These are phyloP conservation scores for Hibiscus trionum DNA, from an alignment of 345 rosid genomes.

Conservation along the genomic window DNA sequence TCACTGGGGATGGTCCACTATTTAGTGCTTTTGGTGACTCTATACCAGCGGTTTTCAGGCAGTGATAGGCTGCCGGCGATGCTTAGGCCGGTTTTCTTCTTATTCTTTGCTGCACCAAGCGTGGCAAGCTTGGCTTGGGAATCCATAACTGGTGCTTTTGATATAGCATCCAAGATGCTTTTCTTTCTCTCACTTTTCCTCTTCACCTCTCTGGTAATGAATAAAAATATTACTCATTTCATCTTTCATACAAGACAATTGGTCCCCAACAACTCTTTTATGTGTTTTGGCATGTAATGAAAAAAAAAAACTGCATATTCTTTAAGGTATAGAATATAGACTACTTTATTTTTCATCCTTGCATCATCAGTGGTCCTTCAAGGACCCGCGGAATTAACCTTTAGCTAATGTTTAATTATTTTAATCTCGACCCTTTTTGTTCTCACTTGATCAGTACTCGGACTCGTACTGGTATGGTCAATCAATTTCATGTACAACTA, in stretches of 20 bases:
- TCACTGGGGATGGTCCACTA: conserved; percentile 42
- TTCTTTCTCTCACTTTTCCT: conserved; percentile 34
- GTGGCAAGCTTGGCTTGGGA: conserved; percentile 47
- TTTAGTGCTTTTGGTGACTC: conserved; percentile 39
- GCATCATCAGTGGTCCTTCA: background rate
- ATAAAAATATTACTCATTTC: background rate
- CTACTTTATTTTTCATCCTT: background rate
- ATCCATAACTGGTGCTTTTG: conserved; percentile 25
- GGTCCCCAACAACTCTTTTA: background rate
- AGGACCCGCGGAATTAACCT: background rate
- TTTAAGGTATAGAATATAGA: background rate
- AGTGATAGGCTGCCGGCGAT: conserved; percentile 32
- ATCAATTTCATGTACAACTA: background rate
- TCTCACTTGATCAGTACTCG: background rate
- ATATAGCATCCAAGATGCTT: conserved; percentile 29
- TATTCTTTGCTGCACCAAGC: conserved; percentile 35
- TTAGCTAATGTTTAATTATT: background rate
- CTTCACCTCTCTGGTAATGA: conserved; percentile 29
- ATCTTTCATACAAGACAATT: background rate
- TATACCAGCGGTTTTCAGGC: conserved; percentile 35
- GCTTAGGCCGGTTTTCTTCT: conserved; percentile 38
- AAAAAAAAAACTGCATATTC: background rate
- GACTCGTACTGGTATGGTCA: background rate
- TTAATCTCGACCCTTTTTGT: background rate
- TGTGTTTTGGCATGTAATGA: background rate